Percentiles rank a stretch among this genome's conserved stretches.
phyloP scores from a whole-genome alignment of 2,329 filamentous ascomycete species.

The Aureobasidium lini region DNA sequence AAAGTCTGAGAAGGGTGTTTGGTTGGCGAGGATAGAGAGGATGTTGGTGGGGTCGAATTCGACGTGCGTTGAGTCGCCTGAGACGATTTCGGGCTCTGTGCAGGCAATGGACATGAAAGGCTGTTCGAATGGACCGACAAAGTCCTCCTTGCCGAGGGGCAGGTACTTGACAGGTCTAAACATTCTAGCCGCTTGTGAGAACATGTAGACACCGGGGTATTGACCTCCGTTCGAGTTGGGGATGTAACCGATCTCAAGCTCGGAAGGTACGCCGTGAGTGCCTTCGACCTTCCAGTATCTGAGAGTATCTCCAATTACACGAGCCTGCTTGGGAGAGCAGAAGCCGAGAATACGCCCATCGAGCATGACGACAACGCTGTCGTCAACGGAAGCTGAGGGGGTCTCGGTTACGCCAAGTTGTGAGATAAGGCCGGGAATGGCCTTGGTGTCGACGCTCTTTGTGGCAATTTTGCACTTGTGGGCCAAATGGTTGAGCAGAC shows the following conservation, averaged over 20 bases:
- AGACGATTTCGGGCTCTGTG: constrained; percentile 75
- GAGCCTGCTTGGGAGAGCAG: constrained; percentile 77
- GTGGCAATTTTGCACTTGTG: constrained; percentile 93
- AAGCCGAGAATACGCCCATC: constrained; percentile 87
- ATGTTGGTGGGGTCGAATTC: constrained; percentile 95
- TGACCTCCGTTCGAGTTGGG: constrained; percentile 85
- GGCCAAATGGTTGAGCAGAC: constrained; percentile 86
- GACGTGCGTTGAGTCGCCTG: constrained; percentile 87
- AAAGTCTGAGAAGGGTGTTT: constrained; percentile 98
- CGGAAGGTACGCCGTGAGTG: constrained; percentile 66
- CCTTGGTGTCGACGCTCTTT: constrained; percentile 62
- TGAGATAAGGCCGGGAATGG: constrained; percentile 63
- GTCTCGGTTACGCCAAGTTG: constrained; percentile 71
- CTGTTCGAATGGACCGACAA: constrained; percentile 88
- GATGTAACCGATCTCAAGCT: constrained; percentile 88
- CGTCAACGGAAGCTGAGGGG: constrained; percentile 70
- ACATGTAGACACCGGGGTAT: constrained; percentile 93
- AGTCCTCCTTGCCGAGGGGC: constrained; percentile 76
- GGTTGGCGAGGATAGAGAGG: constrained; percentile 92
- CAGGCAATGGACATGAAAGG: constrained; percentile 98
- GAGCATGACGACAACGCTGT: constrained; percentile 82
- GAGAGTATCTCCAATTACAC: constrained; percentile 74
- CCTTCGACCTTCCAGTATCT: constrained; percentile 95
- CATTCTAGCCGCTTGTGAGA: constrained; percentile 79
- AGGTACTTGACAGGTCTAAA: constrained; percentile 88